These are phyloP conservation scores for Parastagonospora avenae DNA, from an alignment of 2,329 filamentous ascomycete genomes.

Conservation along the genomic window DNA sequence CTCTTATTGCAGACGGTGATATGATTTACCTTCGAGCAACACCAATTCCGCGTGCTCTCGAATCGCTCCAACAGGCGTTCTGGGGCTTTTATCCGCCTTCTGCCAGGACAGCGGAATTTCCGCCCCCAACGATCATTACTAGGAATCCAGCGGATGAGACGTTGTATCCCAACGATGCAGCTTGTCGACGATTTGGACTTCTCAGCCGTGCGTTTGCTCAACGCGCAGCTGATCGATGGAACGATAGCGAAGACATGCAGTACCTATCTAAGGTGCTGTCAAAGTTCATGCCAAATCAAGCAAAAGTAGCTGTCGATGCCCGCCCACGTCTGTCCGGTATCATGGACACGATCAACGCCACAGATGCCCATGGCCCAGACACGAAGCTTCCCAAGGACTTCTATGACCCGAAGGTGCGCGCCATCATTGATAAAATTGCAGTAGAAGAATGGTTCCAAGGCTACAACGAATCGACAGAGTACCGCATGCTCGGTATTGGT, in stretches of 20 bases:
- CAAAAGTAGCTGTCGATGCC: slow-evolving; percentile 77
- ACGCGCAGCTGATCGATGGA: slow-evolving; percentile 54
- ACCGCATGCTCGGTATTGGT: slow-evolving; percentile 87
- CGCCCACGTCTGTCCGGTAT: slow-evolving; percentile 85
- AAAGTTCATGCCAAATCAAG: slow-evolving; percentile 80
- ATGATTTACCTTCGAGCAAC: slow-evolving; percentile 56
- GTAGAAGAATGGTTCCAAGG: slow-evolving; percentile 94
- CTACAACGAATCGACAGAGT: slow-evolving; percentile 83
- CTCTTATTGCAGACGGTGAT: slow-evolving; percentile 47
- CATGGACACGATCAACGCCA: slow-evolving; percentile 93
- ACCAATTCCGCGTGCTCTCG: slow-evolving; percentile 56
- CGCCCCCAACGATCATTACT: slow-evolving; percentile 52
- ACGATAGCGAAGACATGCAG: slow-evolving; percentile 74
- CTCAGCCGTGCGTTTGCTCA: slow-evolving; percentile 55
- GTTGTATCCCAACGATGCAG: slow-evolving; percentile 56
- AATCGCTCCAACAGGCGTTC: slow-evolving; percentile 58
- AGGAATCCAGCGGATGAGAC: slow-evolving; percentile 55
- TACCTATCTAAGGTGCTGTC: slow-evolving; percentile 79
- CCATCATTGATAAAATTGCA: slow-evolving; percentile 72
- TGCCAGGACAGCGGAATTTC: slow-evolving; percentile 49
- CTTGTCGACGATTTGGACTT: slow-evolving; percentile 55
- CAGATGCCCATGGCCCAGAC: slow-evolving; percentile 78
- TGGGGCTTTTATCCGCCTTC: slow-evolving; percentile 55
- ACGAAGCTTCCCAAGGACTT: slow-evolving; percentile 84
- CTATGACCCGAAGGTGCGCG: slow-evolving; percentile 75